Evolutionary conservation across 2,329 filamentous ascomycete genomes (phyloP).

Genomic region (Calcarisporium arbuscula): DNA sequence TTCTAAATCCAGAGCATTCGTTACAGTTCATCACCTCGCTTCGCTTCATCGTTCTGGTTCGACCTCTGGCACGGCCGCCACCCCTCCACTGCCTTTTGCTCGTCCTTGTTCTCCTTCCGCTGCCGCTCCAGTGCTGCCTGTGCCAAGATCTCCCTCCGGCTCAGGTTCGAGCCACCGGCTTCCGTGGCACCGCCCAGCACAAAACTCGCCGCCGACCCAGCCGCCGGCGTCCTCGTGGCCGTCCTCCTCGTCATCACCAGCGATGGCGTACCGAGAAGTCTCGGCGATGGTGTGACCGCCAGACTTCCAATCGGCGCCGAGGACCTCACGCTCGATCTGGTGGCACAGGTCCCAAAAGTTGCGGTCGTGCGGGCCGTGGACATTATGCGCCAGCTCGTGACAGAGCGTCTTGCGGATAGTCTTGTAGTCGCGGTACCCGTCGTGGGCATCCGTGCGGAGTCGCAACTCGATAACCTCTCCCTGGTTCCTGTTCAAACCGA

Average conservation of each 20-base stretch:
- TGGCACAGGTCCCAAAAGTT: conserved; percentile 87
- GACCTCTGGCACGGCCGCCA: conserved; percentile 21
- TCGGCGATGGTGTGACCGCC: conserved; percentile 62
- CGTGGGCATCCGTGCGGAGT: conserved; percentile 86
- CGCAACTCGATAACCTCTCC: conserved; percentile 89
- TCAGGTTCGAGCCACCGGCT: conserved; percentile 43
- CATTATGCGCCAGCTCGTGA: conserved; percentile 92
- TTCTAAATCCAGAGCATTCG: too few species aligned
- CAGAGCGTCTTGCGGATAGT: conserved; percentile 88
- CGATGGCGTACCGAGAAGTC: conserved; percentile 52
- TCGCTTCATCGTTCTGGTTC: conserved; percentile 16
- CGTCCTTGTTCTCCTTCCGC: conserved; percentile 24
- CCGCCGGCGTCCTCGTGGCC: conserved; percentile 63
- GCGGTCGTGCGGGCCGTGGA: conserved; percentile 75
- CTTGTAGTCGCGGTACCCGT: conserved; percentile 89
- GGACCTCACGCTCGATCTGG: conserved; percentile 82
- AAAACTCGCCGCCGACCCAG: conserved; percentile 74
- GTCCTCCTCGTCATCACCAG: conserved; percentile 42
- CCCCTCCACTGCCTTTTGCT: conserved; percentile 23
- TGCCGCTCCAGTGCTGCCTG: conserved; percentile 33
- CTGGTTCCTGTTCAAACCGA: conserved; percentile 80
- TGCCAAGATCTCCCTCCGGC: conserved; percentile 67
- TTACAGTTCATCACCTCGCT: too few species aligned
- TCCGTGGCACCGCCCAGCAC: conserved; percentile 57
- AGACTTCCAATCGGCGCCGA: conserved; percentile 68